Conservation (phyloP, 2,329 filamentous ascomycete species). For the Calonectria naviculata region DNA sequence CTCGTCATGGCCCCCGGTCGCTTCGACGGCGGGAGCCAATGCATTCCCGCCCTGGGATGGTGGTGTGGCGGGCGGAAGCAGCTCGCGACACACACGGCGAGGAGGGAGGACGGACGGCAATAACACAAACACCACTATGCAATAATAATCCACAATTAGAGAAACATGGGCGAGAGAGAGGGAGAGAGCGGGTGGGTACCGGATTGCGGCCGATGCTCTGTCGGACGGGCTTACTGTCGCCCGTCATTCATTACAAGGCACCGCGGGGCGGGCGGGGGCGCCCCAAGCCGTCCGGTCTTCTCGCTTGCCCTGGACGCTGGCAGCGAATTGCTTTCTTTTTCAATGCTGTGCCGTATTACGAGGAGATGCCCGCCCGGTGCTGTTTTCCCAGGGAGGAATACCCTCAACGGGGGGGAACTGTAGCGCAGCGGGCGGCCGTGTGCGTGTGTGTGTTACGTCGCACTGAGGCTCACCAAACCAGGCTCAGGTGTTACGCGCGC, state of each 20-base stretch:
- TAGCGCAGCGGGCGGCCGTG: conserved; percentile 19
- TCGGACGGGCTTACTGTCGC: conserved; percentile 26
- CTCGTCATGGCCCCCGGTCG: conserved; percentile 11
- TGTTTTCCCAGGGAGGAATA: conserved; percentile 17
- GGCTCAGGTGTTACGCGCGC: neutral
- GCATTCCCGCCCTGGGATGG: conserved; percentile 14
- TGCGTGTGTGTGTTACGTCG: conserved; percentile 34
- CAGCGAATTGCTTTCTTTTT: conserved; percentile 38
- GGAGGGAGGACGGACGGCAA: neutral
- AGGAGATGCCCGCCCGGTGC: conserved; percentile 21
- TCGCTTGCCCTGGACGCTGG: conserved; percentile 38
- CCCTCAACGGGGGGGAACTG: neutral
- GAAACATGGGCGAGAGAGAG: neutral
- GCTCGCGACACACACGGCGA: neutral
- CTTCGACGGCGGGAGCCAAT: conserved; percentile 24
- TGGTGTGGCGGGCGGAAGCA: conserved; percentile 11
- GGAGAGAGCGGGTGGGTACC: conserved; percentile 1
- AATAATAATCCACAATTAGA: conserved; percentile 6
- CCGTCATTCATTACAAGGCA: conserved; percentile 21
- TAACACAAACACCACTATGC: conserved; percentile 17
- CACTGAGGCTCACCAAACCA: conserved; percentile 28
- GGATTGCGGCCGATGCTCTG: conserved; percentile 20
- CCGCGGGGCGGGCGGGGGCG: conserved; percentile 29
- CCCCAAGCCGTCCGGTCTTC: conserved; percentile 27
- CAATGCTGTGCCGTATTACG: conserved; percentile 31